A percentile compares a stretch with the other conserved stretches of the same genome.
Conservation (phyloP, 176 grass and related monocot genomes). For the Luzula sylvatica region DNA sequence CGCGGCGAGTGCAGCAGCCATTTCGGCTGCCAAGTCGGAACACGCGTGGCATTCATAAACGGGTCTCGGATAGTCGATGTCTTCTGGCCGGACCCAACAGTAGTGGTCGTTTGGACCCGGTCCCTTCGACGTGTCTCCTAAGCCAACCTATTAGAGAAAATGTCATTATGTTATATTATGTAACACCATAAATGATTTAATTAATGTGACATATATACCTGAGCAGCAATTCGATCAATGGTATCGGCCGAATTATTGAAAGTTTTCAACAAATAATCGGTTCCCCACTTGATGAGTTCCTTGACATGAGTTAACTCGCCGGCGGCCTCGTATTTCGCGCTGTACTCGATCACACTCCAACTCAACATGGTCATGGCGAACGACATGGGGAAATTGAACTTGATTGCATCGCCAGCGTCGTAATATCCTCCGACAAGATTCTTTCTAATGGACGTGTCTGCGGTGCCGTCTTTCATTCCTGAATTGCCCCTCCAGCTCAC, state of each 20-base stretch:
- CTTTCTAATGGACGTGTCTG: conserved; percentile 41
- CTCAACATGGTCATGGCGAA: conserved; percentile 97
- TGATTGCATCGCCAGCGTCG: conserved; percentile 85
- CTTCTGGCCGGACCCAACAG: conserved; percentile 85
- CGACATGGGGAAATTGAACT: conserved; percentile 95
- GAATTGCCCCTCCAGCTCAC: conserved; percentile 89
- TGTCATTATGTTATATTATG: too few species aligned
- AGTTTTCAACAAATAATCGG: conserved; percentile 83
- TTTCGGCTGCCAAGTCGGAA: conserved; percentile 73
- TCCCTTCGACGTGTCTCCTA: conserved; percentile 79
- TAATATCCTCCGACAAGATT: conserved; percentile 82
- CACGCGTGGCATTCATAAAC: conserved; percentile 72
- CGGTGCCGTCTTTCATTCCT: conserved; percentile 75
- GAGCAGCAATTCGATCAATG: conserved; percentile 52
- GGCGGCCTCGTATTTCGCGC: conserved; percentile 61
- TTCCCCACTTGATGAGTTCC: conserved; percentile 77
- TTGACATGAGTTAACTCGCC: conserved; percentile 75
- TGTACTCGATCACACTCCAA: conserved; percentile 94
- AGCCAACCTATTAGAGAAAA: conserved; percentile 51
- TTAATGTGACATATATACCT: conserved; percentile 40
- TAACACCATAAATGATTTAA: background rate
- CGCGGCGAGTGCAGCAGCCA: conserved; percentile 80
- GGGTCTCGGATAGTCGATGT: conserved; percentile 67
- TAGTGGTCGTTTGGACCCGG: conserved; percentile 62
- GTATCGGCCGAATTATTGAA: conserved; percentile 86